Conservation (phyloP, 257 asterid genomes). For the Solanum chilense region DNA sequence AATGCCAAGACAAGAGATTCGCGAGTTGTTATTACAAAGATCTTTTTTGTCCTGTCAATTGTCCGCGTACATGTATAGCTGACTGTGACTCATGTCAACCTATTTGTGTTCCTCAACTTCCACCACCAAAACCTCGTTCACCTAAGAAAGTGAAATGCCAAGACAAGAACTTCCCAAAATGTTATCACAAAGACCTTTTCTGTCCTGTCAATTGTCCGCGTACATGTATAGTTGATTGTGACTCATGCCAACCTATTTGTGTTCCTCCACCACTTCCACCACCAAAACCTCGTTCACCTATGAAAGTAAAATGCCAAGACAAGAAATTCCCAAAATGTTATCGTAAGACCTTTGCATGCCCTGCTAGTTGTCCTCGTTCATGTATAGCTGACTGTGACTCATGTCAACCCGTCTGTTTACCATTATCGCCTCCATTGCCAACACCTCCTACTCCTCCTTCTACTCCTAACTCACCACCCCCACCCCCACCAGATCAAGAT, state of each 20-base stretch:
- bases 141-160: constrained; percentile 11
- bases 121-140: constrained; percentile 9
- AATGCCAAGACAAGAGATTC: constrained; percentile 38
- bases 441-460: neutral
- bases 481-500: neutral
- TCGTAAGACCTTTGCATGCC: constrained; percentile 11
- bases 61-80: constrained; percentile 33
- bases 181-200: constrained; percentile 15
- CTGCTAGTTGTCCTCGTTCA: constrained; percentile 5
- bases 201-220: constrained; percentile 47
- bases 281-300: constrained; percentile 14
- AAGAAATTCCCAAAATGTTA: constrained; percentile 8
- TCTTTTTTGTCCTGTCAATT: constrained; percentile 33
- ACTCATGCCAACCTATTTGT: constrained; percentile 34
- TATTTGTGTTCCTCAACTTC: constrained; percentile 15
- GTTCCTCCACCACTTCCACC: neutral
- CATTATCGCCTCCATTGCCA: neutral
- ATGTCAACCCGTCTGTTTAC: constrained; percentile 2
- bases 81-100: constrained; percentile 42
- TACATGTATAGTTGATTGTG: constrained; percentile 36
- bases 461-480: neutral
- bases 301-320: constrained; percentile 6
- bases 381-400: constrained; percentile 22
- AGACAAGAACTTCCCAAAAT: neutral
- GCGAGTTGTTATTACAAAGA: constrained; percentile 17